Base-by-base conservation (phyloP, 2,329 filamentous ascomycete species). In the Xylariaceae sp. region DNA sequence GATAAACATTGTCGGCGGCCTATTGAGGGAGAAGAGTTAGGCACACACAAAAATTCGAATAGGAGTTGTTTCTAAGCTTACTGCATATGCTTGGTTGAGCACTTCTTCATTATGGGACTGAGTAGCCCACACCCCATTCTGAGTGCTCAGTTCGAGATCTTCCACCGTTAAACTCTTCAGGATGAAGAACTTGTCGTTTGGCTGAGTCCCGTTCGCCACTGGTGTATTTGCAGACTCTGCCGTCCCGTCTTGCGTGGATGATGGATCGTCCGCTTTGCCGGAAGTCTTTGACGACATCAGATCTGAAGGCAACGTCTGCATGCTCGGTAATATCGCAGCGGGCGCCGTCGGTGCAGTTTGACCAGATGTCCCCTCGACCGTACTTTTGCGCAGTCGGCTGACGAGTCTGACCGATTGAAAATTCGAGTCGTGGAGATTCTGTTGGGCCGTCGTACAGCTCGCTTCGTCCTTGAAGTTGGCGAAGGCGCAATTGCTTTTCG, bases 401-500 rank as follows among this genome's bases (percentile, higher is more conserved):
- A 97, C 92, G 3, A 97, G 80, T 30, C 90, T 84, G 15, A 94
- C 89, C 0, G 90, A 88, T 67, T 93, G 86, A 67, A 97, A 97
- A 58, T 88, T 87, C 1, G 92, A 96, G 69, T 97, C 92, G 72
- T 97, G 91, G 50, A 97, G 88, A 66, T 90, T 86, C 51, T 86
- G 82, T 77, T 96, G 90, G 0, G 93, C 93, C 7, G 83, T 80
- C 5, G 83, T 76, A 70, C 92, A 97, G 4, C 86, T 85, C 2
- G 79, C 76, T 68, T 96, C 92, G 54, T 90, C 88, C 63, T 87
- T 89, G 73, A 95, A 97, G 70, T 97, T 97, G 65, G 96, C 91
- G 76, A 97, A 97, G 0, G 92, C 93, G 70, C 93, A 97, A 71
- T 97, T 97, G 72, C 92, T 97, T 73, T 97, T 97, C 0, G 92